Evolutionary conservation across 495 filamentous ascomycete genomes (phyloP), one percentile per base, ranked within the genome.

Genomic region (Podospora pseudoanserina): DNA sequence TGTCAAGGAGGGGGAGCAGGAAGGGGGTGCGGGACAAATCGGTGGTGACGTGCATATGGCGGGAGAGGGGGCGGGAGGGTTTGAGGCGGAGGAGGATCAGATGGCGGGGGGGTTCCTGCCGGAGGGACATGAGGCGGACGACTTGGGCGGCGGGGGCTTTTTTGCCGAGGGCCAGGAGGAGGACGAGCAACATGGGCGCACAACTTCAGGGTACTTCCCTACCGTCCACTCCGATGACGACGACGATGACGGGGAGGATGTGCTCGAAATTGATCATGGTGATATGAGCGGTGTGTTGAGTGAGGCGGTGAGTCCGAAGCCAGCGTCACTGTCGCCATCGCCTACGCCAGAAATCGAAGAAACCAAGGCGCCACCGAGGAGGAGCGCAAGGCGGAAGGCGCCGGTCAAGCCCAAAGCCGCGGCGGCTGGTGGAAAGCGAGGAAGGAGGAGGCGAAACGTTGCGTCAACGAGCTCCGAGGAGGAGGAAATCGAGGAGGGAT

Each of bases 31-130:
- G 15, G 39, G 39, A 39, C 92, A 96, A 13, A 11, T 5, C 34
- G 92, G 97, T 62, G 96, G 97, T 80, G 91, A 90, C 16, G 72
- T 83, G 34, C 69, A 81, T 0, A 71, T 77, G 30, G 80, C 81
- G 16, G 34, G 34, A 39, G 34, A 76, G 6, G 75, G 77, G 16
- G 77, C 81, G 34, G 78, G 80, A 0, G 77, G 82, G 53, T 79
- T 78, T 6, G 76, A 74, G 74, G 72, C 57, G 72, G 68, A 70
- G 6, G 71, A 74, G n/a, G 80, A 85, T 30, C 81, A 85, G 20
- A 80, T 82, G 75, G 85, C 75, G 4, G 87, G 87, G 4, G 86
- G 85, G 0, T 89, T 89, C 68, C 65, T 88, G 9, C 82, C 78
- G 2, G 83, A 86, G 68, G 86, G 83, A 18, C 19, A 32, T 32